Evolutionary conservation across 192 early-diverging fungal species (phyloP).

Genomic region (Coemansia sp.): DNA sequence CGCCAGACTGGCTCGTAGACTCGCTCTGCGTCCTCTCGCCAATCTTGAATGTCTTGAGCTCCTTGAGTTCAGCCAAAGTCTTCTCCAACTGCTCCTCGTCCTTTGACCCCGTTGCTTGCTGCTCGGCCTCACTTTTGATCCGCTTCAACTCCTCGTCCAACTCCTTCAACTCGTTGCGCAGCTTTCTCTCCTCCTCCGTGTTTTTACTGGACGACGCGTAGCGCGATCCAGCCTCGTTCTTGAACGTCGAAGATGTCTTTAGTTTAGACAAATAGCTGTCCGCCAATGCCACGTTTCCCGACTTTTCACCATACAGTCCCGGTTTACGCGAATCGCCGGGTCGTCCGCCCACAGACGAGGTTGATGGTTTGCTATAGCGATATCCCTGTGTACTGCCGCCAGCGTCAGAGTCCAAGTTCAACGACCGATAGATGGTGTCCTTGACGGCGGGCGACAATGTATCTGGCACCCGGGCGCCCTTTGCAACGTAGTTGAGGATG

Average conservation of each 20-base stretch:
- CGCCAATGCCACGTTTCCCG: slow-evolving; percentile 49
- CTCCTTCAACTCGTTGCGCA: slow-evolving; percentile 42
- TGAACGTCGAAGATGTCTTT: slow-evolving; percentile 48
- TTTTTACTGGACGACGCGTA: slow-evolving; percentile 48
- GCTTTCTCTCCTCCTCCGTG: slow-evolving; percentile 42
- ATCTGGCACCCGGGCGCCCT: slow-evolving; percentile 31
- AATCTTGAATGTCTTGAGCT: slow-evolving; percentile 27
- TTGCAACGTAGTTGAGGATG: slow-evolving; percentile 22
- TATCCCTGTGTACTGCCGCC: slow-evolving; percentile 17
- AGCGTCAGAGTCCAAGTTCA: slow-evolving; percentile 26
- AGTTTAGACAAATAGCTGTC: slow-evolving; percentile 56
- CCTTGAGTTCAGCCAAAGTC: slow-evolving; percentile 33
- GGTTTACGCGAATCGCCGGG: slow-evolving; percentile 17
- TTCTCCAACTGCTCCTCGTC: slow-evolving; percentile 9
- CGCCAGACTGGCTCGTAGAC: not conserved
- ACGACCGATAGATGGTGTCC: slow-evolving; percentile 49
- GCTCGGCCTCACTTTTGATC: slow-evolving; percentile 17
- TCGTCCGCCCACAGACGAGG: not conserved
- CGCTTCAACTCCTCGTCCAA: slow-evolving; percentile 36
- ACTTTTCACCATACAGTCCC: slow-evolving; percentile 53
- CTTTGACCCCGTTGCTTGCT: not conserved
- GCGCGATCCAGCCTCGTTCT: slow-evolving; percentile 42
- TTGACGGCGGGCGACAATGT: slow-evolving; percentile 45
- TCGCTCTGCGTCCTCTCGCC: slow-evolving; percentile 22
- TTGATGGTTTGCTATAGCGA: slow-evolving; percentile 21